Percentiles rank a stretch among this genome's conserved stretches.
Conservation (phyloP, 2,329 filamentous ascomycete genomes). For the Aureobasidium sp. region DNA sequence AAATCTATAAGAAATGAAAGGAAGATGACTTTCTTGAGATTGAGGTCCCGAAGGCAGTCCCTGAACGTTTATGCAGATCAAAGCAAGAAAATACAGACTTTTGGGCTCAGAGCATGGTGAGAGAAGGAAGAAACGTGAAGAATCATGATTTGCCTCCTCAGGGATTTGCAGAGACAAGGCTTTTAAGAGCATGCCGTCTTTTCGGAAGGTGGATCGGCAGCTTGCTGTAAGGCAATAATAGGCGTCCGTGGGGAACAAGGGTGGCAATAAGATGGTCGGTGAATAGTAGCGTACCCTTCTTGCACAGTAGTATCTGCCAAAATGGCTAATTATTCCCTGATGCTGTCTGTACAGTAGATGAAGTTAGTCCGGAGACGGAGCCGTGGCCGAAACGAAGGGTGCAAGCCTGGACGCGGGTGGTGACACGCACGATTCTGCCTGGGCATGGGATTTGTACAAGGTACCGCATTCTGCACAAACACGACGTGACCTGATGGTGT, state of each 20-base stretch:
- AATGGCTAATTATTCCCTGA: background rate
- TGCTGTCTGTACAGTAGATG: background rate
- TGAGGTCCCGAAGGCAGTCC: background rate
- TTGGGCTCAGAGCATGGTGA: background rate
- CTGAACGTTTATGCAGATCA: background rate
- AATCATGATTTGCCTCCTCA: background rate
- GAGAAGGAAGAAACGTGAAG: background rate
- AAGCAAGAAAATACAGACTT: slow-evolving; percentile 8
- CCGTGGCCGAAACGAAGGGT: background rate
- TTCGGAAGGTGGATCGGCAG: background rate
- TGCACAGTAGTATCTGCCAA: background rate
- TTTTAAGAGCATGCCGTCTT: background rate
- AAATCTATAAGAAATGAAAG: background rate
- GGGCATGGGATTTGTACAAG: background rate
- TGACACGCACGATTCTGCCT: background rate
- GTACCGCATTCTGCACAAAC: background rate
- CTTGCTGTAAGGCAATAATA: background rate
- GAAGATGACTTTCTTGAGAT: background rate
- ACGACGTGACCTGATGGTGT: background rate
- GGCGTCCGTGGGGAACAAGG: background rate
- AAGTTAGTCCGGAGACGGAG: background rate
- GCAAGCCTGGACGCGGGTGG: background rate
- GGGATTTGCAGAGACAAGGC: background rate
- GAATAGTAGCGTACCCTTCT: background rate
- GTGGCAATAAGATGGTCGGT: background rate